These are phyloP conservation scores for Gloeostereum incarnatum DNA, from an alignment of 768 basidiomycete genomes.

Conservation along the genomic window DNA sequence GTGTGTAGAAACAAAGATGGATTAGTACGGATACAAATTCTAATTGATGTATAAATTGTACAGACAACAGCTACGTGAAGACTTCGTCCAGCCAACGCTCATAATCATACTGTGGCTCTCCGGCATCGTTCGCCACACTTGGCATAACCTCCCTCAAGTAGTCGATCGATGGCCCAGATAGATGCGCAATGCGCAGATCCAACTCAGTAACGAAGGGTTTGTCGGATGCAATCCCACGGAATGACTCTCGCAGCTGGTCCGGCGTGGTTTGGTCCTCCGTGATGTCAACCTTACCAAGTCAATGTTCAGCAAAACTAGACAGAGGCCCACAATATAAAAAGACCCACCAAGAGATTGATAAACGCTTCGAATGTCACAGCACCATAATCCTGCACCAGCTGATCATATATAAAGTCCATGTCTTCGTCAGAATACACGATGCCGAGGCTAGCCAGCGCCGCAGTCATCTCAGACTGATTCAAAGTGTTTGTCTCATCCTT, in stretches of 20 bases:
- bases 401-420: constrained; percentile 73
- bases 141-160: constrained; percentile 86
- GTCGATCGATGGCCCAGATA: constrained; percentile 66
- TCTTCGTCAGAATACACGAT: constrained; percentile 93
- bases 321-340: background rate
- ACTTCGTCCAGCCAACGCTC: constrained; percentile 77
- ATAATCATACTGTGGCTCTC: constrained; percentile 71
- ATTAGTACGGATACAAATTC: too few species aligned
- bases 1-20: too few species aligned
- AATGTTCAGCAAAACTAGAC: background rate
- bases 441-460: constrained; percentile 88
- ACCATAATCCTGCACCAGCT: constrained; percentile 74
- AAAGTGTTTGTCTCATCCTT: constrained; percentile 88
- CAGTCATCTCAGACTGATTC: constrained; percentile 77
- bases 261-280: constrained; percentile 92
- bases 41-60: too few species aligned
- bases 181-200: constrained; percentile 76
- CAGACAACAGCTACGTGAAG: constrained; percentile 60
- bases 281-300: constrained; percentile 69
- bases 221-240: constrained; percentile 83
- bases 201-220: constrained; percentile 95
- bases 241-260: constrained; percentile 87
- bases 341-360: constrained; percentile 74
- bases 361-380: constrained; percentile 91
- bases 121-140: constrained; percentile 33